Conservation (phyloP, 768 basidiomycete species). For the Lactifluus rugatus region DNA sequence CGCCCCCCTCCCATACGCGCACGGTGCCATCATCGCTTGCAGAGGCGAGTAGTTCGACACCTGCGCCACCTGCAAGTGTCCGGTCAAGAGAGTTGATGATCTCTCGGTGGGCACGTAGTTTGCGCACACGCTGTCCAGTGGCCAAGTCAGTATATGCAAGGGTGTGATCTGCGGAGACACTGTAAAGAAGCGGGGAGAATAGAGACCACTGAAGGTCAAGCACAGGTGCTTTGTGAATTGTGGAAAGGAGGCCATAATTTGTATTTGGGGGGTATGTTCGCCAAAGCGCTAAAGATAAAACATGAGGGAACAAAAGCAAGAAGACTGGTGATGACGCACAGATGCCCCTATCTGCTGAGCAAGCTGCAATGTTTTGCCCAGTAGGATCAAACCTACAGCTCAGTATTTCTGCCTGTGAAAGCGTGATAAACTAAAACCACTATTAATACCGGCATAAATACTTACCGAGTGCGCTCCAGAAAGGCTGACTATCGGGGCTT, state of each 20-base stretch:
- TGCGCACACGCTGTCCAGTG: conserved; percentile 70
- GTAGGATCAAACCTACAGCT: conserved; percentile 91
- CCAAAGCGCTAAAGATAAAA: conserved; percentile 60
- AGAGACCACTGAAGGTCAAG: conserved; percentile 90
- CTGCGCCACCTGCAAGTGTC: conserved; percentile 75
- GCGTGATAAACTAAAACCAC: not conserved
- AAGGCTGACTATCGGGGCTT: conserved; percentile 90
- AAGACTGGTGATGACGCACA: conserved; percentile 45
- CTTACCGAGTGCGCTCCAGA: conserved; percentile 79
- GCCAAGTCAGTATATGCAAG: conserved; percentile 69
- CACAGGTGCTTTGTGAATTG: conserved; percentile 82
- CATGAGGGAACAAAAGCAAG: not conserved
- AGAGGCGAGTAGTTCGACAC: conserved; percentile 75
- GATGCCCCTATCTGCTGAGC: conserved; percentile 81
- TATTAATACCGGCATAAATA: conserved; percentile 7
- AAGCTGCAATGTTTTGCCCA: conserved; percentile 89
- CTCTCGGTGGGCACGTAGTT: conserved; percentile 82
- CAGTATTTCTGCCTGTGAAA: conserved; percentile 65
- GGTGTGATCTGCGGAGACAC: conserved; percentile 84
- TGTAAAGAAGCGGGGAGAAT: conserved; percentile 60
- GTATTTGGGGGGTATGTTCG: conserved; percentile 84
- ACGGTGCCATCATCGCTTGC: conserved; percentile 91
- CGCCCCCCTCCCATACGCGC: conserved; percentile 83
- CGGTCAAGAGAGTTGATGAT: conserved; percentile 87
- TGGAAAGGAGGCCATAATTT: conserved; percentile 82